A percentile compares a stretch with the other conserved stretches of the same genome.
phyloP scores from a whole-genome alignment of 2,329 filamentous ascomycete genomes.

The Fusarium lyarnte region DNA sequence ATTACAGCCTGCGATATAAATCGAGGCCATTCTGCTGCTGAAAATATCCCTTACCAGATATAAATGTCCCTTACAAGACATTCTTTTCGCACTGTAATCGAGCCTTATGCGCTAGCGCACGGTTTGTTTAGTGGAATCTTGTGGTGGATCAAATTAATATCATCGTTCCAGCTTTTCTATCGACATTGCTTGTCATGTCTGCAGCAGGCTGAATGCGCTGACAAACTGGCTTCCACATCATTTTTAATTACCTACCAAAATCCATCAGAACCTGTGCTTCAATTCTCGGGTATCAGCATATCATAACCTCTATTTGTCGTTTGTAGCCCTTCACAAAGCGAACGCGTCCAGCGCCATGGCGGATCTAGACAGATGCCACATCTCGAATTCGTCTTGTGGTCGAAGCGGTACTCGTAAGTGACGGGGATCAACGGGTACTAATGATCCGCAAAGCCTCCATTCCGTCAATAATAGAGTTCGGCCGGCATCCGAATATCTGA shows the following conservation, averaged over 20 bases:
- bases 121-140: no score
- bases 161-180: no score
- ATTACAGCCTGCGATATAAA: neutral
- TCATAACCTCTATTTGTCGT: rapidly evolving
- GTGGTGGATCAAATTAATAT: no score
- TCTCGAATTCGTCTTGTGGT: neutral
- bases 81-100: no score
- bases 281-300: no score
- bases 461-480: neutral
- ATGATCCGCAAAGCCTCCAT: neutral
- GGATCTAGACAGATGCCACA: neutral
- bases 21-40: neutral
- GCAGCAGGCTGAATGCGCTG: no score
- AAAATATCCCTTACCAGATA: no score
- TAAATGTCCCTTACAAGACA: no score
- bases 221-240: neutral
- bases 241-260: rapidly evolving
- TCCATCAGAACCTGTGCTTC: rapidly evolving
- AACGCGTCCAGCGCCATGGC: neutral
- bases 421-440: neutral
- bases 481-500: neutral
- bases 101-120: no score
- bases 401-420: neutral
- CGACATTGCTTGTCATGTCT: no score
- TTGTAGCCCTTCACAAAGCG: rapidly evolving